A percentile compares a stretch with the other conserved stretches of the same genome.
These are phyloP conservation scores for Vitis cinerea DNA, from an alignment of 164 flowering plant species.

Conservation along the genomic window DNA sequence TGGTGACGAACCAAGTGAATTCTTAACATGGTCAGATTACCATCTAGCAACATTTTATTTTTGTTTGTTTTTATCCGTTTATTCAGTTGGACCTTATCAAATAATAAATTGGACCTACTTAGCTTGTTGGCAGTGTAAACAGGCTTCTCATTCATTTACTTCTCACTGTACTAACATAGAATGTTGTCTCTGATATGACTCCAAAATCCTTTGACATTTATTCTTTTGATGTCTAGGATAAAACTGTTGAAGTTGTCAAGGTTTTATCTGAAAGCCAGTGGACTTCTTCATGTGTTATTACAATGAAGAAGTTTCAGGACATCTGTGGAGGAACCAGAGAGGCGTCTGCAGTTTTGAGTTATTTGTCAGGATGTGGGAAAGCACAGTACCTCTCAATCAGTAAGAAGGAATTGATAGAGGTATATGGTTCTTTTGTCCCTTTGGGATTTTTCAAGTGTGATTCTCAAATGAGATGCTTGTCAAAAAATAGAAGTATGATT, in stretches of 20 bases:
- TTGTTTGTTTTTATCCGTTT: too few relatives aligned
- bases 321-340: conserved; percentile 64
- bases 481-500: background rate
- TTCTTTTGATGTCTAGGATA: conserved; percentile 42
- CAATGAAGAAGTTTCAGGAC: conserved; percentile 52
- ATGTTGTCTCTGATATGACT: background rate
- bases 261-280: conserved; percentile 66
- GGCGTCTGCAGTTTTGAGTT: conserved; percentile 63
- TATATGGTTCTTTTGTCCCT: conserved; percentile 16
- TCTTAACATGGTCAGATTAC: too few relatives aligned
- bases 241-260: conserved; percentile 49
- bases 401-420: conserved; percentile 62
- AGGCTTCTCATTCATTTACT: too few relatives aligned
- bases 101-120: too few relatives aligned
- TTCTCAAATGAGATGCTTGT: too few relatives aligned
- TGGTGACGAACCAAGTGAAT: too few relatives aligned
- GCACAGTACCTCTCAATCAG: conserved; percentile 45
- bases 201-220: background rate
- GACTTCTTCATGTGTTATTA: conserved; percentile 69
- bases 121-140: too few relatives aligned
- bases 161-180: background rate
- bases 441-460: too few relatives aligned
- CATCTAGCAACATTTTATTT: too few relatives aligned
- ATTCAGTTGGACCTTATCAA: too few relatives aligned
- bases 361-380: conserved; percentile 60